Conservation (phyloP, 345 rosid genomes). For the Populus ilicifolia region DNA sequence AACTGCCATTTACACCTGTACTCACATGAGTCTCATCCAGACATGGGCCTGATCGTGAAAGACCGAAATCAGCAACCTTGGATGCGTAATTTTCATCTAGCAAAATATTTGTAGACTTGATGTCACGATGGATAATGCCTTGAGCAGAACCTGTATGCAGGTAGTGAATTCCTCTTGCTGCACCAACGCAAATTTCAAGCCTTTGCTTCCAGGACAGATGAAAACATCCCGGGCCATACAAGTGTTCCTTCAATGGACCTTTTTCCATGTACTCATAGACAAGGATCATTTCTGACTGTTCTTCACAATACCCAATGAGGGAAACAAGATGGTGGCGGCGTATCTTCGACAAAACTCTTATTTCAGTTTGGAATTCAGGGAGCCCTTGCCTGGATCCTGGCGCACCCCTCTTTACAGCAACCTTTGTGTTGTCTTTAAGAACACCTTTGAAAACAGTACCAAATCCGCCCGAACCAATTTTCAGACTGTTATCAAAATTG, state of each 20-base stretch:
- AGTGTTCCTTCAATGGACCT: conserved; percentile 79
- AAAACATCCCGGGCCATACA: conserved; percentile 57
- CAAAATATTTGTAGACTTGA: conserved; percentile 84
- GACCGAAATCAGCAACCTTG: conserved; percentile 97
- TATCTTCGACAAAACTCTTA: conserved; percentile 70
- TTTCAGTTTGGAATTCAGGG: conserved; percentile 90
- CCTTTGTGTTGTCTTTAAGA: conserved; percentile 65
- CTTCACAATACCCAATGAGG: conserved; percentile 87
- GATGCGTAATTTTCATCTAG: conserved; percentile 56
- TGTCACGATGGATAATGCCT: conserved; percentile 96
- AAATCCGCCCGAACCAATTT: conserved; percentile 87
- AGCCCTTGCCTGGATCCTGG: conserved; percentile 96
- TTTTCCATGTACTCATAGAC: conserved; percentile 95
- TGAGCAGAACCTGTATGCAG: conserved; percentile 93
- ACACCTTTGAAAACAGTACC: conserved; percentile 91
- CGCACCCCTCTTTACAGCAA: conserved; percentile 86
- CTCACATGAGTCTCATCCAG: conserved; percentile 90
- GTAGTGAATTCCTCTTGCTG: conserved; percentile 92
- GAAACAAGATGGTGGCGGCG: conserved; percentile 95
- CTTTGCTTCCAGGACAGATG: conserved; percentile 90
- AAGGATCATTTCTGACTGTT: conserved; percentile 88
- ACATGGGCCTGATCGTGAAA: conserved; percentile 92
- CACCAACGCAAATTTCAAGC: conserved; percentile 83
- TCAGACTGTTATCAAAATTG: conserved; percentile 62
- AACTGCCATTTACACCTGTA: conserved; percentile 95